These are phyloP conservation scores for Blastobotrys parvus DNA, from an alignment of 805 yeast genomes.

Conservation along the genomic window DNA sequence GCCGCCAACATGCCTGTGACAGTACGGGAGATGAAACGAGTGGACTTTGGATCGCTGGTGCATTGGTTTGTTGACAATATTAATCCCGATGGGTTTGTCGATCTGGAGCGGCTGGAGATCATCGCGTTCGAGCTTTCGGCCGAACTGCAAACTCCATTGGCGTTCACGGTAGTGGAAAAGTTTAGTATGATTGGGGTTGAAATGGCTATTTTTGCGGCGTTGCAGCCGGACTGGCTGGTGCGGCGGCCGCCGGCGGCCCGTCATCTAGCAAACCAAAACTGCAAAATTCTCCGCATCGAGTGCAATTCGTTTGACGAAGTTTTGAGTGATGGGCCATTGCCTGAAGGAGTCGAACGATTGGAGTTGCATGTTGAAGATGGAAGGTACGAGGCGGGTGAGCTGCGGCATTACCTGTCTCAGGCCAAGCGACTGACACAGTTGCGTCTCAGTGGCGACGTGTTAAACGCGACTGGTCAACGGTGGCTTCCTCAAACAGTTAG, in stretches of 20 bases:
- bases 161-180: background rate
- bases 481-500: constrained; percentile 1
- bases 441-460: background rate
- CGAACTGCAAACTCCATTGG: background rate
- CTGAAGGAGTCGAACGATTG: background rate
- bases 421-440: background rate
- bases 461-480: background rate
- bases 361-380: background rate
- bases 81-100: background rate
- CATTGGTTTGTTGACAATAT: background rate
- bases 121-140: background rate
- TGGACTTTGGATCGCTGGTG: background rate
- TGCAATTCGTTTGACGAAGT: background rate
- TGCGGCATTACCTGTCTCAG: background rate
- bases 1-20: background rate
- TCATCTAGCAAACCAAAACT: background rate
- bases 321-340: background rate
- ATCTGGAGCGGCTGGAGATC: background rate
- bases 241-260: background rate
- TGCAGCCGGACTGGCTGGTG: background rate
- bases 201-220: background rate
- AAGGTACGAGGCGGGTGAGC: background rate
- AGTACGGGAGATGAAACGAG: background rate
- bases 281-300: background rate
- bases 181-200: background rate